Evolutionary conservation across 495 filamentous ascomycete species (phyloP).

Genomic region (Cenococcum geophilum): DNA sequence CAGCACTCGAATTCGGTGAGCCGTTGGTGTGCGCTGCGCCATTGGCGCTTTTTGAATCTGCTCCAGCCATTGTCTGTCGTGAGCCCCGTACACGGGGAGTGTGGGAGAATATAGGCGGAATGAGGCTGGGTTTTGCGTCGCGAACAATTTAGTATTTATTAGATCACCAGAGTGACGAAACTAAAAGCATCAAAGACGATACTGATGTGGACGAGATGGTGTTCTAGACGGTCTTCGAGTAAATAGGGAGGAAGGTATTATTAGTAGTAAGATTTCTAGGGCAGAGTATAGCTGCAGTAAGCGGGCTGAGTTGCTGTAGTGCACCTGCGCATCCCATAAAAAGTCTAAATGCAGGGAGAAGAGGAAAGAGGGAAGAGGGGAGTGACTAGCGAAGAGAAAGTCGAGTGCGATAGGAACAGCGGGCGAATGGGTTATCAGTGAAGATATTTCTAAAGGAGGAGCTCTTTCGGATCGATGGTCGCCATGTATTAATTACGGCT

Average conservation of each 20-base stretch:
- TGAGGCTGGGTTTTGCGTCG: neutral
- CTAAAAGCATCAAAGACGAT: neutral
- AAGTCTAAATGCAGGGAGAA: neutral
- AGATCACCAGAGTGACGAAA: constrained; percentile 6
- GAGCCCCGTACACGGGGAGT: constrained; percentile 22
- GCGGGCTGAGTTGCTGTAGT: constrained; percentile 18
- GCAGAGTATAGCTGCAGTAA: constrained; percentile 9
- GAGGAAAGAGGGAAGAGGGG: neutral
- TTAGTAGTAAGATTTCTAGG: constrained; percentile 9
- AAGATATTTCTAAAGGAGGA: neutral
- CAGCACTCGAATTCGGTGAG: constrained; percentile 55
- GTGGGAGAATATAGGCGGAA: neutral
- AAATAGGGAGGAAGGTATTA: constrained; percentile 10
- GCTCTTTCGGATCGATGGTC: neutral
- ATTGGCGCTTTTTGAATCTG: constrained; percentile 11
- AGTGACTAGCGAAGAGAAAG: constrained; percentile 1
- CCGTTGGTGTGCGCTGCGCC: constrained; percentile 45
- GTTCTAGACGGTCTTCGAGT: neutral
- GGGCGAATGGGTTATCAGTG: neutral
- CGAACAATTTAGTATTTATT: neutral
- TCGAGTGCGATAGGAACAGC: constrained; percentile 2
- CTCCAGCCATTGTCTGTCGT: constrained; percentile 28
- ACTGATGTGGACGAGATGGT: neutral
- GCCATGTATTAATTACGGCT: constrained; percentile 11
- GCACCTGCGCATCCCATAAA: constrained; percentile 15